Base-by-base conservation (phyloP, 169 alveolate genomes). In the Cryptosporidium tyzzeri region DNA sequence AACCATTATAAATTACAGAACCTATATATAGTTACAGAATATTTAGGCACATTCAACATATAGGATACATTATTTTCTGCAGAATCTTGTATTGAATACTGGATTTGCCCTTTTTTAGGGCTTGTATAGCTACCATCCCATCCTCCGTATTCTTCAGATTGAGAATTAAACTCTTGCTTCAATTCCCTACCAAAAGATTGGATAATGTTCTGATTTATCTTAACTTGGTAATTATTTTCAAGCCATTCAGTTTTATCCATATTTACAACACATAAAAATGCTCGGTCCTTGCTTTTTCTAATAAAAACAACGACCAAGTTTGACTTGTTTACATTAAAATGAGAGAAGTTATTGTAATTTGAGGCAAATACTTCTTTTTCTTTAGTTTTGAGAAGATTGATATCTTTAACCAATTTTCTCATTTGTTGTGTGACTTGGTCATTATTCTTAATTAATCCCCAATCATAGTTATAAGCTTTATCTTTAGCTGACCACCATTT, bases 401-500 rank as follows among this genome's bases (percentile, higher is more conserved):
- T 69, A 35, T 37, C 61, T 31, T 67, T 50, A 33, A 92, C 93
- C 71, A 92, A 70, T 18, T 41, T 58, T 61, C 59, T 69, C 94
- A 92, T 92, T 62, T 92, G 91, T 39, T 44, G 18, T 3, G 92
- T 69, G 6, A 48, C 5, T 59, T 53, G 23, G 80, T 92, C 94
- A 16, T 58, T 31, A 9, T 29, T 35, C 29, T 85, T 85, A 0
- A 92, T 59, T 21, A 92, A 67, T 33, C 62, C 26, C 94, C 94
- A 92, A 33, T 86, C 61, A 70, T 84, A 62, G 26, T 33, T 41
- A 51, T 74, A 73, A 37, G 29, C 35, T 14, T 14, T 37, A 26
- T 86, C 92, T 14, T 62, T 80, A n/a, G 68, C 91, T 3, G 91
- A 50, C 94, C 94, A 92, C 91, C 91, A 92, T 7, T 55, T 71